These are phyloP conservation scores for Syzygium syzygioides DNA, from an alignment of 441 rosid species.

Conservation along the genomic window DNA sequence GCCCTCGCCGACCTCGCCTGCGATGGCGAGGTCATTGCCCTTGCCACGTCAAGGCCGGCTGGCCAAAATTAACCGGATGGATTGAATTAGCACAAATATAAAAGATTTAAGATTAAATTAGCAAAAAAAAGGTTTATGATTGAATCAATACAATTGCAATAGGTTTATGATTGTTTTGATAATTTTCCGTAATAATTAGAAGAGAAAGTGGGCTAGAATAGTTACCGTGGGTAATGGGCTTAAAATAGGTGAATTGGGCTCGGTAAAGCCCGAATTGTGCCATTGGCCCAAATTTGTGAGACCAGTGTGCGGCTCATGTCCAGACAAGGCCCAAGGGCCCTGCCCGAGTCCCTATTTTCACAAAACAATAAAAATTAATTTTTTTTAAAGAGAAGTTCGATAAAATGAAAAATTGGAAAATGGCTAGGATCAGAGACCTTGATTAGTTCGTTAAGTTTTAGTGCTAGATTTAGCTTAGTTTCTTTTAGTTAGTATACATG, in stretches of 20 bases:
- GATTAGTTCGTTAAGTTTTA: neutral
- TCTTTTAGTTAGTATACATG: neutral
- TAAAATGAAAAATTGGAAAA: no score
- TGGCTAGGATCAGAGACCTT: neutral
- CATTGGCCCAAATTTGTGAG: neutral
- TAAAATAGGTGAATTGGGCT: neutral
- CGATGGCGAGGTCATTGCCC: no score
- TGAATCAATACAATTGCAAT: no score
- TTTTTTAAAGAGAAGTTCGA: fast-evolving
- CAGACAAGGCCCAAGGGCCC: neutral
- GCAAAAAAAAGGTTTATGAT: no score
- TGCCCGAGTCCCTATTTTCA: neutral
- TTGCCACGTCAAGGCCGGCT: no score
- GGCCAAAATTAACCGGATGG: no score
- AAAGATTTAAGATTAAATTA: no score
- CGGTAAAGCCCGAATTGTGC: neutral
- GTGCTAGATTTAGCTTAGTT: neutral
- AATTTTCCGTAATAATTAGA: neutral
- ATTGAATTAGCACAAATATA: no score
- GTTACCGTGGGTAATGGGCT: fast-evolving
- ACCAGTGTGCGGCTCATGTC: no score
- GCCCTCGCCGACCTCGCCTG: no score
- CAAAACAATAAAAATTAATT: no score
- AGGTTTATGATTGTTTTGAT: no score
- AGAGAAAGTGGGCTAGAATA: neutral